phyloP scores from a whole-genome alignment of 2,329 filamentous ascomycete species.

The Cadophora malorum region DNA sequence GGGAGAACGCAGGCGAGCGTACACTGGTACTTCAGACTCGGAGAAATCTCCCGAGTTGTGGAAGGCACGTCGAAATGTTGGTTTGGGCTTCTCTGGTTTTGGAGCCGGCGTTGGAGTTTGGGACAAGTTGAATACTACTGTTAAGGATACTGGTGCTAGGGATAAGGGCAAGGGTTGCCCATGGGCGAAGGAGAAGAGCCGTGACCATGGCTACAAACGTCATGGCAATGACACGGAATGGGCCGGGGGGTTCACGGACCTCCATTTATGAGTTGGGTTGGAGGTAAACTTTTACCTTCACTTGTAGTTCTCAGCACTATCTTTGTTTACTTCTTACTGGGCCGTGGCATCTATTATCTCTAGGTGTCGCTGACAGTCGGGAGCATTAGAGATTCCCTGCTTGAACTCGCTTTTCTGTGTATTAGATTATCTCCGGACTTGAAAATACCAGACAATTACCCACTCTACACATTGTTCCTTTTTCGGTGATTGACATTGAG shows the following conservation, averaged over 20 bases:
- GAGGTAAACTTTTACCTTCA: slow-evolving; percentile 45
- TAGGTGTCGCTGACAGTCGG: slow-evolving; percentile 21
- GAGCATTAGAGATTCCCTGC: slow-evolving; percentile 34
- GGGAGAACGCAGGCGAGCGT: slow-evolving; percentile 81
- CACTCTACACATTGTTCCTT: slow-evolving; percentile 40
- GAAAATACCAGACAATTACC: slow-evolving; percentile 47
- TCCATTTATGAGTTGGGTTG: slow-evolving; percentile 39
- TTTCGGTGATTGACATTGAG: slow-evolving; percentile 7
- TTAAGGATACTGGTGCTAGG: slow-evolving; percentile 48
- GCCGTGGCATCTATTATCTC: slow-evolving; percentile 28
- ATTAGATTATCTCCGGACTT: slow-evolving; percentile 44
- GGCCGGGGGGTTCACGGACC: slow-evolving; percentile 85
- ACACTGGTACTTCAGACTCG: slow-evolving; percentile 57
- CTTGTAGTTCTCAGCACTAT: slow-evolving; percentile 55
- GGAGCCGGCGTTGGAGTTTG: slow-evolving; percentile 46
- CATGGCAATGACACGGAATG: slow-evolving; percentile 77
- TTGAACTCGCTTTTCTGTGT: slow-evolving; percentile 47
- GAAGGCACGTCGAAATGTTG: slow-evolving; percentile 53
- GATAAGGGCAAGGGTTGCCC: slow-evolving; percentile 54
- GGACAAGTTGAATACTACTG: slow-evolving; percentile 43
- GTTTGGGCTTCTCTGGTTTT: slow-evolving; percentile 56
- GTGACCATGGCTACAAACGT: slow-evolving; percentile 65
- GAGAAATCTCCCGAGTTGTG: slow-evolving; percentile 56
- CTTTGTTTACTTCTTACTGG: slow-evolving; percentile 25
- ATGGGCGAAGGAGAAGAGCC: slow-evolving; percentile 52